Conservation (phyloP, 257 asterid genomes). For the Nicotiana obtusifolia region DNA sequence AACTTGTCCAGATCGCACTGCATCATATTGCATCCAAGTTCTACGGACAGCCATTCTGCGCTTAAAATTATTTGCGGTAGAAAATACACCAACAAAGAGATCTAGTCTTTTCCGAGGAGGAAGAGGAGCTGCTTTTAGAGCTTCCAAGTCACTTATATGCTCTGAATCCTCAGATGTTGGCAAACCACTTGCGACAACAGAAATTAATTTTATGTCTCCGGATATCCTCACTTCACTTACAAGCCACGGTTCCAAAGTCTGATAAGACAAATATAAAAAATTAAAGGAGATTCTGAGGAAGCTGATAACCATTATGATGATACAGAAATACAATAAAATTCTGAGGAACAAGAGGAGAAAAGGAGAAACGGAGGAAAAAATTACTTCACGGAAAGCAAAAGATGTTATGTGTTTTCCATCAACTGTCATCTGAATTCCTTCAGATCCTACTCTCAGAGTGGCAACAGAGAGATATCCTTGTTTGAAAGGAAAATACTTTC, state of each 20-base stretch:
- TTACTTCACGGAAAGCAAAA: slow-evolving; percentile 90
- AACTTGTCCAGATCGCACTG: slow-evolving; percentile 75
- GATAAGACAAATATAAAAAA: slow-evolving; percentile 21
- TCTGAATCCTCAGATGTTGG: slow-evolving; percentile 94
- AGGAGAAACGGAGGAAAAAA: slow-evolving; percentile 15
- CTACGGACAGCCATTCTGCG: slow-evolving; percentile 98
- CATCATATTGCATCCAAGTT: slow-evolving; percentile 96
- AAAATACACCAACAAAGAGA: slow-evolving; percentile 84
- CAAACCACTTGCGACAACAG: slow-evolving; percentile 87
- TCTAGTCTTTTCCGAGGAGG: slow-evolving; percentile 43
- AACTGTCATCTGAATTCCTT: slow-evolving; percentile 95
- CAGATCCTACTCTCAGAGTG: slow-evolving; percentile 85
- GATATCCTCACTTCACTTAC: slow-evolving; percentile 80
- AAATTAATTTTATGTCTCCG: slow-evolving; percentile 72
- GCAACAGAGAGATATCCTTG: slow-evolving; percentile 84
- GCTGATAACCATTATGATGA: slow-evolving; percentile 12
- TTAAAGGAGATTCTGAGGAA: slow-evolving; percentile 12
- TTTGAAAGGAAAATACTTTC: slow-evolving; percentile 77
- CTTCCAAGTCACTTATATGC: slow-evolving; percentile 65
- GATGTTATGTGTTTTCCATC: slow-evolving; percentile 96
- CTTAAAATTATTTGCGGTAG: slow-evolving; percentile 95
- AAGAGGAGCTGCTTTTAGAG: slow-evolving; percentile 64
- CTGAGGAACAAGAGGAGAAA: not conserved
- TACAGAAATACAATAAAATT: slow-evolving; percentile 5
- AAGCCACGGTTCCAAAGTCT: slow-evolving; percentile 98